These are phyloP conservation scores for Gnaphalium uliginosum DNA, from an alignment of 129 eudicot species.

Conservation along the genomic window DNA sequence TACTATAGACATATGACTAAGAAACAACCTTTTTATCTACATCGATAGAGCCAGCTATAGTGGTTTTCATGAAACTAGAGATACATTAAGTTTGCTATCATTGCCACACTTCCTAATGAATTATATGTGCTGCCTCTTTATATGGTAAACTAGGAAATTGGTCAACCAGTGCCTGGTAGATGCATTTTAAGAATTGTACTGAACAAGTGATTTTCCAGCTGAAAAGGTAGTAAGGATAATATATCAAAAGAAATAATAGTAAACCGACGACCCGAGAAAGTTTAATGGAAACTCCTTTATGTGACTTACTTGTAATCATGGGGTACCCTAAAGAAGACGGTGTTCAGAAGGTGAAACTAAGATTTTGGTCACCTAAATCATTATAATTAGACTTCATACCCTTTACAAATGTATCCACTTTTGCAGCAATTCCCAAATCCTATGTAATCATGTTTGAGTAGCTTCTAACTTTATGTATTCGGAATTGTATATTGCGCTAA, in stretches of 20 bases:
- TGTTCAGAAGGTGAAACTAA: background rate
- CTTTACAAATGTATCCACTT: background rate
- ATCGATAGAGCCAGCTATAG: background rate
- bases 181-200: background rate
- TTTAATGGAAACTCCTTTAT: background rate
- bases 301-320: background rate
- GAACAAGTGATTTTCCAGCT: background rate
- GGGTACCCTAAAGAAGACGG: background rate
- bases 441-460: conserved; percentile 5
- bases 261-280: background rate
- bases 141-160: conserved; percentile 16
- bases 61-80: background rate
- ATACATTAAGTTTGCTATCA: background rate
- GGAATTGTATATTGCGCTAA: background rate
- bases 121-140: background rate
- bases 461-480: conserved; percentile 8
- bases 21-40: background rate
- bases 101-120: background rate
- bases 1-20: background rate
- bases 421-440: conserved; percentile 7
- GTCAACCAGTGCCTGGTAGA: background rate
- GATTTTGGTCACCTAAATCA: background rate
- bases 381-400: background rate
- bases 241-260: background rate
- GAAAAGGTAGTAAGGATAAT: background rate